Evolutionary conservation across 495 filamentous ascomycete genomes (phyloP).

Genomic region (Apiosordaria backusii): DNA sequence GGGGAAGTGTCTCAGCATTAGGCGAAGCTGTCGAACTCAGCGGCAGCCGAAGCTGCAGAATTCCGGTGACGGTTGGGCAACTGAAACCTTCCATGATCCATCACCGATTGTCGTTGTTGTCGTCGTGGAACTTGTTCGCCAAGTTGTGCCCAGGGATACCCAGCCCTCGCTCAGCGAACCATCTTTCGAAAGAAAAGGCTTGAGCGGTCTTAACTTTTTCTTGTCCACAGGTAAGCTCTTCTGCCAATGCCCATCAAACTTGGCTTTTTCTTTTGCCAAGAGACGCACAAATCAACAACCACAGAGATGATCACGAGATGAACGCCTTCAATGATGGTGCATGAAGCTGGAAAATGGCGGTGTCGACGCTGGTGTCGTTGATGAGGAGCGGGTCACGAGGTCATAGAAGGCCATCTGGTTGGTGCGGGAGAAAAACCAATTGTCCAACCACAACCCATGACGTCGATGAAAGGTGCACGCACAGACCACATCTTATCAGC

Average conservation of each 20-base stretch:
- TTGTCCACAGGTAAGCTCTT: neutral
- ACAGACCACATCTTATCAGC: neutral
- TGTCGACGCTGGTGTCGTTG: neutral
- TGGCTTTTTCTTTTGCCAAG: neutral
- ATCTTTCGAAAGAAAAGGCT: neutral
- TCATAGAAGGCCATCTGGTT: neutral
- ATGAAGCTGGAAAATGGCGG: neutral
- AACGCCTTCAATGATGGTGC: neutral
- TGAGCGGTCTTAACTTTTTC: constrained; percentile 1
- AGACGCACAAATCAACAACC: neutral
- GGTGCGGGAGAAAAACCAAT: neutral
- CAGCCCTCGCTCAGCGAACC: neutral
- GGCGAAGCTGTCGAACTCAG: neutral
- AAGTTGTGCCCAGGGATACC: constrained; percentile 2
- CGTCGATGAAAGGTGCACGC: neutral
- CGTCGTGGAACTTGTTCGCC: neutral
- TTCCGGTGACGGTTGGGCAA: neutral
- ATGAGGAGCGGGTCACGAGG: neutral
- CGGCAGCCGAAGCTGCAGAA: neutral
- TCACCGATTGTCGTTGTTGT: neutral
- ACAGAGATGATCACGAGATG: neutral
- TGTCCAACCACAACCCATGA: constrained; percentile 8
- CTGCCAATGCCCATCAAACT: neutral
- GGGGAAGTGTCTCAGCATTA: neutral
- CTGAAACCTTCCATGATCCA: neutral